Percentiles rank a stretch among this genome's conserved stretches.
phyloP scores from a whole-genome alignment of 2,329 filamentous ascomycete genomes.

The Botryotinia narcissicola region DNA sequence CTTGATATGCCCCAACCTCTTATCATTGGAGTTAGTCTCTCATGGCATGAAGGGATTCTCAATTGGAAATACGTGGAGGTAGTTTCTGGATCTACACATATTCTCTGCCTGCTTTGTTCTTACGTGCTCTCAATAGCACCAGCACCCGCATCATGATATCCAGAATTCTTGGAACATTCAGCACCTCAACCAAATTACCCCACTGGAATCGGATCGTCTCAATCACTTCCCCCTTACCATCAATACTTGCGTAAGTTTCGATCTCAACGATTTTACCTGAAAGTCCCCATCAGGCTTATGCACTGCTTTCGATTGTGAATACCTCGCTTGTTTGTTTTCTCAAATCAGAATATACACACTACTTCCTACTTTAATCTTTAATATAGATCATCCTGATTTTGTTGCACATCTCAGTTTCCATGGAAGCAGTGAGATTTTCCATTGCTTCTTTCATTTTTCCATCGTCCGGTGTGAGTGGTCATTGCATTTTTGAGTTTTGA shows the following conservation, averaged over 20 bases:
- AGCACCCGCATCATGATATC: neutral
- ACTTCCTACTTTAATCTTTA: neutral
- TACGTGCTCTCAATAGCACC: neutral
- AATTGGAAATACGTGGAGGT: neutral
- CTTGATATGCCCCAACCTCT: neutral
- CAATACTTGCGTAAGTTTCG: neutral
- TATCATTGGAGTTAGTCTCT: neutral
- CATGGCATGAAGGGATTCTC: neutral
- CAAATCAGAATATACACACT: neutral
- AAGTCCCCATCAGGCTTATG: neutral
- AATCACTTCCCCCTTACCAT: neutral
- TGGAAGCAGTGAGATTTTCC: neutral
- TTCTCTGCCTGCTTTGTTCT: neutral
- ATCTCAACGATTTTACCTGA: neutral
- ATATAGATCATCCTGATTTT: neutral
- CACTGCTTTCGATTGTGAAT: neutral
- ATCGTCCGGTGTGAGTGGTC: neutral
- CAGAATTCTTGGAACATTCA: neutral
- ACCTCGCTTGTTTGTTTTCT: neutral
- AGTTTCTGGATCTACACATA: neutral
- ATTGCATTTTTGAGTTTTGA: slow-evolving; percentile 6
- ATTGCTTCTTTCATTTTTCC: neutral
- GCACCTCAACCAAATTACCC: neutral
- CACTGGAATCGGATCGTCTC: neutral
- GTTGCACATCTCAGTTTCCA: slow-evolving; percentile 7